phyloP scores from a whole-genome alignment of 257 asterid species.

The Paulownia fortunei region DNA sequence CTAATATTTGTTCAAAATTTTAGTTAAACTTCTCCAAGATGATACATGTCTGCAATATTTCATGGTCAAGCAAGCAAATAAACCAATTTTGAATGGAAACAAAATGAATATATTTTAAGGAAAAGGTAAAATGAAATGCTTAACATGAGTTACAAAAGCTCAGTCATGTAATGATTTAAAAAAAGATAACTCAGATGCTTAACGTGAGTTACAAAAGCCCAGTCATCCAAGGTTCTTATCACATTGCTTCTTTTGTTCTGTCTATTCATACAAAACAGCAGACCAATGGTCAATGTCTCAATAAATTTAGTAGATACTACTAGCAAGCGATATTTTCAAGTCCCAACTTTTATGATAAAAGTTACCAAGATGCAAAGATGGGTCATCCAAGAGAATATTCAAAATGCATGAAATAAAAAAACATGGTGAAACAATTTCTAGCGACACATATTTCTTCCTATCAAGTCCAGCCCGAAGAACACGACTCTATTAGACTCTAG shows the following conservation, averaged over 20 bases:
- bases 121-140: background rate
- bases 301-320: background rate
- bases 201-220: background rate
- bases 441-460: constrained; percentile 7
- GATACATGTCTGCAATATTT: background rate
- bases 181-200: background rate
- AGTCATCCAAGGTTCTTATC: background rate
- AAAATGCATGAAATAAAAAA: background rate
- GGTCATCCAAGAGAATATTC: background rate
- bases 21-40: background rate
- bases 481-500: background rate
- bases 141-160: no score
- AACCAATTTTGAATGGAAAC: background rate
- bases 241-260: background rate
- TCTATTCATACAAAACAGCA: background rate
- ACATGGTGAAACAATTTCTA: no score
- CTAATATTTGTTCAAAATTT: background rate
- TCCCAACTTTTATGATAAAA: background rate
- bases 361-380: background rate
- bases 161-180: background rate
- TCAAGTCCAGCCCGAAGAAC: background rate
- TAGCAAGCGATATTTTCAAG: background rate
- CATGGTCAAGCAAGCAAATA: background rate
- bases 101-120: background rate
- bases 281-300: background rate